These are phyloP conservation scores for Ophiostoma sp. DNA, from an alignment of 2,329 filamentous ascomycete genomes.

Conservation along the genomic window DNA sequence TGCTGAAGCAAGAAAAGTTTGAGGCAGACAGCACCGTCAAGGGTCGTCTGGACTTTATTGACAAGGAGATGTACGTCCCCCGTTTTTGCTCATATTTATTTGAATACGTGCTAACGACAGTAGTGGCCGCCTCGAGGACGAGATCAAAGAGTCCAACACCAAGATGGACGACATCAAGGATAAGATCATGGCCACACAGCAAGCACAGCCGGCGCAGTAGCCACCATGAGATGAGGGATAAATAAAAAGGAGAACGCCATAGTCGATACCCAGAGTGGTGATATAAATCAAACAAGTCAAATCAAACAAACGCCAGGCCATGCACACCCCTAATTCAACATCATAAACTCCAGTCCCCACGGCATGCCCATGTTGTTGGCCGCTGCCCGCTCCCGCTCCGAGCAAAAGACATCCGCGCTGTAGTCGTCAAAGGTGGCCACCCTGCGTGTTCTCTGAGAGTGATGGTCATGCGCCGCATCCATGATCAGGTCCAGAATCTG, in stretches of 20 bases:
- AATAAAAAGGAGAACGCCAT: conserved; percentile 12
- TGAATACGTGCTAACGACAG: not conserved
- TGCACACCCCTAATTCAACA: conserved; percentile 37
- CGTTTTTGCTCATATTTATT: not conserved
- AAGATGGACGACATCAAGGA: conserved; percentile 61
- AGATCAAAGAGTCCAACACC: conserved; percentile 57
- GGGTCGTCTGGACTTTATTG: conserved; percentile 86
- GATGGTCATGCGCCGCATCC: conserved; percentile 34
- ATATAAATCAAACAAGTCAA: not conserved
- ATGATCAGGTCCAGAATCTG: conserved; percentile 40
- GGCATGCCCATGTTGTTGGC: conserved; percentile 42
- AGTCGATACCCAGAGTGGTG: conserved; percentile 17
- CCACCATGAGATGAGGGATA: too few species aligned
- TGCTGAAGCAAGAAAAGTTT: conserved; percentile 89
- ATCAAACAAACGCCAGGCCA: not conserved
- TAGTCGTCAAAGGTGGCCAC: conserved; percentile 33
- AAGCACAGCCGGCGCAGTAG: conserved; percentile 44
- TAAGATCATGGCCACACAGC: conserved; percentile 60
- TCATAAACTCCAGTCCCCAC: conserved; percentile 42
- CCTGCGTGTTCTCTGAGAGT: not conserved
- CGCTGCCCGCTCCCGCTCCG: conserved; percentile 35
- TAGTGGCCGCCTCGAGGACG: conserved; percentile 45
- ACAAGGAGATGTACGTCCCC: conserved; percentile 75
- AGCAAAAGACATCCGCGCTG: conserved; percentile 33
- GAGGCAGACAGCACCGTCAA: conserved; percentile 92